phyloP scores from a whole-genome alignment of 257 asterid genomes.

The Dorcoceras hygrometricum region DNA sequence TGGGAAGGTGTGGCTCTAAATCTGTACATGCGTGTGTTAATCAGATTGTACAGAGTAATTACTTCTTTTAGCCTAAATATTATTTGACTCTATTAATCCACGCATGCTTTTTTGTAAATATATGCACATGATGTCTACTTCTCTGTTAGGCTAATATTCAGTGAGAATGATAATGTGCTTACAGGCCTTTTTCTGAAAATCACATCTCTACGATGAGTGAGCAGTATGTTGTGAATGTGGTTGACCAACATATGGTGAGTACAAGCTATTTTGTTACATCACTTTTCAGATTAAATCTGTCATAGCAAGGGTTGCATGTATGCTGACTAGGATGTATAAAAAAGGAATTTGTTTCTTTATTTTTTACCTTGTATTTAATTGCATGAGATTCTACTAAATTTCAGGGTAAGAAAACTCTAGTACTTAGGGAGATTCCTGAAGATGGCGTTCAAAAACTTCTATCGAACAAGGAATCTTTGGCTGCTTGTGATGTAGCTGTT shows the following conservation, averaged over 20 bases:
- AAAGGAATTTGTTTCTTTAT: constrained; percentile 16
- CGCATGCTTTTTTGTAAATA: constrained; percentile 5
- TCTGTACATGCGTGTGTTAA: constrained; percentile 21
- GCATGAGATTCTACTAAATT: constrained; percentile 21
- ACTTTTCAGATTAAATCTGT: constrained; percentile 16
- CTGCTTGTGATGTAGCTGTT: constrained; percentile 48
- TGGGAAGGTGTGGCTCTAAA: constrained; percentile 65
- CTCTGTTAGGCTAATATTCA: constrained; percentile 15
- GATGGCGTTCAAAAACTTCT: constrained; percentile 35
- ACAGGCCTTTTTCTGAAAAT: constrained; percentile 85
- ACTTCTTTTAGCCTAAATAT: constrained; percentile 10
- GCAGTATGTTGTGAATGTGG: constrained; percentile 64
- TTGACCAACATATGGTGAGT: constrained; percentile 72
- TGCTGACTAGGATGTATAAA: neutral
- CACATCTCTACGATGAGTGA: constrained; percentile 52
- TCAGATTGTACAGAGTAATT: constrained; percentile 3
- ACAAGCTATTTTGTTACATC: constrained; percentile 3
- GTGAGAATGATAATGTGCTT: constrained; percentile 24
- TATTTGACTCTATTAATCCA: neutral
- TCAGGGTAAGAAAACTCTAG: constrained; percentile 61
- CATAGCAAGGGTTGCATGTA: neutral
- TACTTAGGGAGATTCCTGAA: constrained; percentile 50
- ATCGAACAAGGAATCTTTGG: constrained; percentile 40
- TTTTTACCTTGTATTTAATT: constrained; percentile 8
- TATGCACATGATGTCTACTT: constrained; percentile 7